These are phyloP conservation scores for Cryphonectria nitschkei DNA, from an alignment of 2,329 filamentous ascomycete species.

Conservation along the genomic window DNA sequence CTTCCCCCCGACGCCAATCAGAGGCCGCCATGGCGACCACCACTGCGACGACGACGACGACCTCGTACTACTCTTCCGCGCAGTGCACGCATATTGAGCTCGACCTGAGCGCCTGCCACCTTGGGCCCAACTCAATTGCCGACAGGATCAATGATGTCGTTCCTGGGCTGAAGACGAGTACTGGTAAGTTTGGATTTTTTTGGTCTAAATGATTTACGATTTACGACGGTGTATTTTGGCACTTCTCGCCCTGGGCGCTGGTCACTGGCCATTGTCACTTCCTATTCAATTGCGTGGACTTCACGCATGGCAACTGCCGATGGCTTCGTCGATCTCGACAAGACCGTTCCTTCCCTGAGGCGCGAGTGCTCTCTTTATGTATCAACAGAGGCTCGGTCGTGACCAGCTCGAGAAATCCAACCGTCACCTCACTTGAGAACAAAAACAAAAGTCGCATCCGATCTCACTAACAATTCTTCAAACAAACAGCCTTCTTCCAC, in stretches of 20 bases:
- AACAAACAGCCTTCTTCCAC: conserved; percentile 76
- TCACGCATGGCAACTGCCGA: neutral
- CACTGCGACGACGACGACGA: conserved; percentile 4
- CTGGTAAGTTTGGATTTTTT: conserved; percentile 48
- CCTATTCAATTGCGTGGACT: neutral
- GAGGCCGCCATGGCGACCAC: conserved; percentile 26
- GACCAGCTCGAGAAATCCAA: neutral
- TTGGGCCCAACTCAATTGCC: conserved; percentile 49
- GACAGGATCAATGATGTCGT: conserved; percentile 59
- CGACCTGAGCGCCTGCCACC: conserved; percentile 50
- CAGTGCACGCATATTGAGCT: conserved; percentile 43
- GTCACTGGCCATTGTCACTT: neutral
- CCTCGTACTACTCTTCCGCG: conserved; percentile 10
- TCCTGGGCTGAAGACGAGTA: conserved; percentile 62
- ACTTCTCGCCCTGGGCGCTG: neutral
- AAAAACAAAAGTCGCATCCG: too few relatives aligned
- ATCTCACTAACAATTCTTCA: conserved; percentile 28
- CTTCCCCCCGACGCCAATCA: conserved; percentile 5
- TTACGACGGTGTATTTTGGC: conserved; percentile 18
- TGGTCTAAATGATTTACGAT: conserved; percentile 18
- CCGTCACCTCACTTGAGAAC: too few relatives aligned
- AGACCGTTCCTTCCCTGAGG: neutral
- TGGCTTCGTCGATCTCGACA: neutral
- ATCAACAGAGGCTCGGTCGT: neutral
- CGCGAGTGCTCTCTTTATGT: neutral